Percentiles rank a stretch among this genome's conserved stretches.
Conservation (phyloP, 345 rosid species). For the Lumnitzera littorea region DNA sequence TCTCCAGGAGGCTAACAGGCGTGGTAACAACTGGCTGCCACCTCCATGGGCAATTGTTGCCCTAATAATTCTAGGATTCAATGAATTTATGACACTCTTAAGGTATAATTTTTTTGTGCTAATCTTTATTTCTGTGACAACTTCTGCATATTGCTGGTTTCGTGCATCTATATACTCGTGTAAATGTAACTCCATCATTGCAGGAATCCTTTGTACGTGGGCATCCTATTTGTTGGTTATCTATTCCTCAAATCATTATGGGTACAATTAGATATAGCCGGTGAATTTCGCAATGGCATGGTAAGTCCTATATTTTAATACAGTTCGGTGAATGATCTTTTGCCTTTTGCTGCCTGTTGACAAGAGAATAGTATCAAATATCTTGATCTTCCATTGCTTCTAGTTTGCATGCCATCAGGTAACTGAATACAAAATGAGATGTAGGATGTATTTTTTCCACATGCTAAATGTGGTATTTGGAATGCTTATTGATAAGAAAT, state of each 20-base stretch:
- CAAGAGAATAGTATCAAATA: no score
- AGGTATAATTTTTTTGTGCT: conserved; percentile 36
- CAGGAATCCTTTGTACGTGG: conserved; percentile 91
- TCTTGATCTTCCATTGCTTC: no score
- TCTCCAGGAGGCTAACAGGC: conserved; percentile 91
- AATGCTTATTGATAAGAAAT: no score
- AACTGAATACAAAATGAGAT: no score
- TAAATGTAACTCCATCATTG: conserved; percentile 7
- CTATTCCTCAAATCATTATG: conserved; percentile 82
- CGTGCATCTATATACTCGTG: no score
- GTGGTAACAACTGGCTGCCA: conserved; percentile 94
- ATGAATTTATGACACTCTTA: conserved; percentile 96
- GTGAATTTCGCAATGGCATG: conserved; percentile 78
- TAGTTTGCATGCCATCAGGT: no score
- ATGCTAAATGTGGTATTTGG: no score
- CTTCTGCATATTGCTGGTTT: background rate
- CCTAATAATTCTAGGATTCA: conserved; percentile 75
- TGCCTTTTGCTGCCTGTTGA: no score
- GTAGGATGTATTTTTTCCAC: no score
- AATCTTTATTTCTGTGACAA: background rate
- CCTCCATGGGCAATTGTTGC: conserved; percentile 99
- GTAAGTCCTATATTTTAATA: conserved; percentile 39
- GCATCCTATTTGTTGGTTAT: conserved; percentile 58
- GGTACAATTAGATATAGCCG: conserved; percentile 87
- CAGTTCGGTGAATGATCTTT: no score